These are phyloP conservation scores for Penicillium cinerascens DNA, from an alignment of 495 filamentous ascomycete species.

Conservation along the genomic window DNA sequence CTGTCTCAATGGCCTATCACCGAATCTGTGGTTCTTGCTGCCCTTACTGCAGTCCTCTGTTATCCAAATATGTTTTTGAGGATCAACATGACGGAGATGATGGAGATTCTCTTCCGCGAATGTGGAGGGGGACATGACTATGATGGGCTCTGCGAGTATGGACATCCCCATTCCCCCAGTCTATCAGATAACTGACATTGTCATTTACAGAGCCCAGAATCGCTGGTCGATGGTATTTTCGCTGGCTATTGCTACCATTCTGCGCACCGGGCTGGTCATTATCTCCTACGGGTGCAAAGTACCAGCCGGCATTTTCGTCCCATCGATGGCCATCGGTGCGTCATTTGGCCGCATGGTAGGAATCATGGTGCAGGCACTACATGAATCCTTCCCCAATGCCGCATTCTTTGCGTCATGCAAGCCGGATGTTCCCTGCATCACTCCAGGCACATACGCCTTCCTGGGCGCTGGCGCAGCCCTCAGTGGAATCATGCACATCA, in stretches of 20 bases:
- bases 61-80: slow-evolving; percentile 94
- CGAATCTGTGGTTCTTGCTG: slow-evolving; percentile 83
- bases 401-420: slow-evolving; percentile 82
- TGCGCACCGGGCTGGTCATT: slow-evolving; percentile 83
- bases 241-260: slow-evolving; percentile 71
- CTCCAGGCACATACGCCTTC: slow-evolving; percentile 94
- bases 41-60: slow-evolving; percentile 81
- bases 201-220: slow-evolving; percentile 46
- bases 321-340: slow-evolving; percentile 95
- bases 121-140: slow-evolving; percentile 94
- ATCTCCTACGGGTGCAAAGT: slow-evolving; percentile 98
- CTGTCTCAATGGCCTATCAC: slow-evolving; percentile 77
- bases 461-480: slow-evolving; percentile 89
- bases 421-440: slow-evolving; percentile 94
- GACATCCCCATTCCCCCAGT: not conserved
- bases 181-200: slow-evolving; percentile 22
- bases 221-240: slow-evolving; percentile 79
- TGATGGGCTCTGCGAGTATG: slow-evolving; percentile 81
- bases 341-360: slow-evolving; percentile 93
- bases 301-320: slow-evolving; percentile 94
- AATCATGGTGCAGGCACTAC: slow-evolving; percentile 85
- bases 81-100: slow-evolving; percentile 99
- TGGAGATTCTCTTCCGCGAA: slow-evolving; percentile 95
- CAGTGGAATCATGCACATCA: slow-evolving; percentile 98
- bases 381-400: slow-evolving; percentile 77